phyloP scores from a whole-genome alignment of 2,329 filamentous ascomycete genomes.

The Atkinsonella texensis region DNA sequence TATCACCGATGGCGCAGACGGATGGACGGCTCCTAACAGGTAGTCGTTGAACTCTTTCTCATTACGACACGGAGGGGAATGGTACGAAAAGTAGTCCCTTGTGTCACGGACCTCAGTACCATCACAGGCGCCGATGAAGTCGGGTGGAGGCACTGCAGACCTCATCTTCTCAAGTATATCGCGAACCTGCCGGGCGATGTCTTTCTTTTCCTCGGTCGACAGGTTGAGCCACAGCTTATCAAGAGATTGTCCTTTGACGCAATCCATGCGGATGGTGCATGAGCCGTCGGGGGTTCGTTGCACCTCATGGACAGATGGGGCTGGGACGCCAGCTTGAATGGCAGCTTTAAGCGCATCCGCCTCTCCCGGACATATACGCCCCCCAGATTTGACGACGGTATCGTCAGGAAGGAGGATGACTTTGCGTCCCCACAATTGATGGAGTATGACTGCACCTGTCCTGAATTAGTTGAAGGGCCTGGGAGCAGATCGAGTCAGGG shows the following conservation, averaged over 20 bases:
- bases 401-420: slow-evolving; percentile 13
- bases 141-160: slow-evolving; percentile 10
- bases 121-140: slow-evolving; percentile 16
- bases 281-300: slow-evolving; percentile 10
- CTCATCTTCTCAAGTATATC: slow-evolving; percentile 15
- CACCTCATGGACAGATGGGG: slow-evolving; percentile 11
- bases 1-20: slow-evolving; percentile 10
- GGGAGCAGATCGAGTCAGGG: background rate
- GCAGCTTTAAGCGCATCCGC: slow-evolving; percentile 15
- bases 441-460: slow-evolving; percentile 12
- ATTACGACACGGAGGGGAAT: slow-evolving; percentile 11
- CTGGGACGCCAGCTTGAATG: slow-evolving; percentile 10
- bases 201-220: slow-evolving; percentile 11
- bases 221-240: slow-evolving; percentile 15
- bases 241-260: slow-evolving; percentile 15
- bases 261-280: slow-evolving; percentile 14
- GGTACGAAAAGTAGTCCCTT: slow-evolving; percentile 11
- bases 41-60: slow-evolving; percentile 16
- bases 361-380: slow-evolving; percentile 13
- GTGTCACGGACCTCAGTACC: slow-evolving; percentile 16
- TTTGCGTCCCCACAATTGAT: slow-evolving; percentile 12
- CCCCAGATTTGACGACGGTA: slow-evolving; percentile 16
- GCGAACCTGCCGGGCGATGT: slow-evolving; percentile 14
- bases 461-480: slow-evolving; percentile 1
- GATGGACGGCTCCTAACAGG: slow-evolving; percentile 10